Evolutionary conservation across 2,329 filamentous ascomycete species (phyloP).

Genomic region (Cordyceps militaris): DNA sequence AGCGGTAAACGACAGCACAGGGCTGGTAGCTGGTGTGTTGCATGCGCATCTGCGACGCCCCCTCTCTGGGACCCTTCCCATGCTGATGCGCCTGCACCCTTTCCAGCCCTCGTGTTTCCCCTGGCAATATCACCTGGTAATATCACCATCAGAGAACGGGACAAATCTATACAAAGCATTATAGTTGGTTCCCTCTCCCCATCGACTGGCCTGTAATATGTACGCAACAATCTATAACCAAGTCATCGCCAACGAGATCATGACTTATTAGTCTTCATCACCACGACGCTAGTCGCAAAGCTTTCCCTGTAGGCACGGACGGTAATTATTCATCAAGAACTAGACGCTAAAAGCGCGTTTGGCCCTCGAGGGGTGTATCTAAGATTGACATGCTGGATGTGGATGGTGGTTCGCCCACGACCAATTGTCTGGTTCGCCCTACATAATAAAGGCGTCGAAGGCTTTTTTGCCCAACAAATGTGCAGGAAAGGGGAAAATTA

Average conservation of each 20-base stretch:
- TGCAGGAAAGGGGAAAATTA: neutral
- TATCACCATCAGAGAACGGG: too few relatives aligned
- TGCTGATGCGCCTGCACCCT: neutral
- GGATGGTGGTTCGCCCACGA: neutral
- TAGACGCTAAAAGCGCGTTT: slow-evolving; percentile 1
- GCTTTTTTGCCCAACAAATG: neutral
- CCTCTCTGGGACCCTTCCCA: too few relatives aligned
- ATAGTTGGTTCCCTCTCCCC: too few relatives aligned
- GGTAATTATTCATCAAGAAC: neutral
- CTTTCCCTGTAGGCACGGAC: neutral
- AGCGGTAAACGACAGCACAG: slow-evolving; percentile 2
- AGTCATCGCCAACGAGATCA: too few relatives aligned
- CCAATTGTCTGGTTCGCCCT: neutral
- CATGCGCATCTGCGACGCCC: neutral
- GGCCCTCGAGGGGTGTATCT: neutral
- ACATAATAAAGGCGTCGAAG: neutral
- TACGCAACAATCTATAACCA: too few relatives aligned
- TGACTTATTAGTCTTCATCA: neutral
- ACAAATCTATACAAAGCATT: too few relatives aligned
- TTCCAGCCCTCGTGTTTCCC: neutral
- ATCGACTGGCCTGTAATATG: neutral
- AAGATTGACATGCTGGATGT: neutral
- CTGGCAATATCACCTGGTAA: too few relatives aligned
- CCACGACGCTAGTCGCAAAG: slow-evolving; percentile 1
- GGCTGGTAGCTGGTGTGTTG: neutral